phyloP scores from a whole-genome alignment of 2,329 filamentous ascomycete species.

The Aspergillus sp. region DNA sequence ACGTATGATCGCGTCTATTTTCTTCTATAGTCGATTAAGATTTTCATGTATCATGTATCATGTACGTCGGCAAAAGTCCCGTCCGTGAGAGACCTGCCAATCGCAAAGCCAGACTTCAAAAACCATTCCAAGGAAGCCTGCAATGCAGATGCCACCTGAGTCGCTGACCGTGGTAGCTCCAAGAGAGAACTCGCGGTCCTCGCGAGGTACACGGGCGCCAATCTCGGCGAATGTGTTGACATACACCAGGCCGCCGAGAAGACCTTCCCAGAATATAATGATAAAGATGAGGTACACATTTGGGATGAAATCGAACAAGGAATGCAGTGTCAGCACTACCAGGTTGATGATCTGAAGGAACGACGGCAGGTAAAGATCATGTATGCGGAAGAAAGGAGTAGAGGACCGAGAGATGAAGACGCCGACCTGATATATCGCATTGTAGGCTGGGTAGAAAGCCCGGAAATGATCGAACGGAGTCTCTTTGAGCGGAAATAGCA shows the following conservation, averaged over 20 bases:
- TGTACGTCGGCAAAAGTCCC: constrained; percentile 69
- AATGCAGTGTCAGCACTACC: constrained; percentile 72
- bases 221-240: constrained; percentile 97
- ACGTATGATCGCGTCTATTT: not conserved
- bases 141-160: constrained; percentile 85
- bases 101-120: constrained; percentile 81
- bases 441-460: constrained; percentile 92
- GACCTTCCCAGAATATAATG: constrained; percentile 90
- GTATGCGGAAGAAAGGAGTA: constrained; percentile 82
- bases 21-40: not conserved
- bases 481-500: constrained; percentile 78
- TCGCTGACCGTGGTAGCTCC: constrained; percentile 91
- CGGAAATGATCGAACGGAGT: constrained; percentile 82
- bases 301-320: constrained; percentile 79
- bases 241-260: constrained; percentile 89
- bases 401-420: constrained; percentile 95
- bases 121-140: constrained; percentile 79
- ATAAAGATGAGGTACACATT: constrained; percentile 83
- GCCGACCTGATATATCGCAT: constrained; percentile 90
- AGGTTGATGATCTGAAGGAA: constrained; percentile 83
- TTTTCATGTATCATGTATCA: constrained; percentile 23
- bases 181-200: constrained; percentile 88
- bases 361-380: constrained; percentile 79
- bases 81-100: constrained; percentile 81
- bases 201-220: constrained; percentile 74